Percentiles rank a stretch among this genome's conserved stretches.
These are phyloP conservation scores for Hypoxylon fuscum DNA, from an alignment of 495 filamentous ascomycete genomes.

Conservation along the genomic window DNA sequence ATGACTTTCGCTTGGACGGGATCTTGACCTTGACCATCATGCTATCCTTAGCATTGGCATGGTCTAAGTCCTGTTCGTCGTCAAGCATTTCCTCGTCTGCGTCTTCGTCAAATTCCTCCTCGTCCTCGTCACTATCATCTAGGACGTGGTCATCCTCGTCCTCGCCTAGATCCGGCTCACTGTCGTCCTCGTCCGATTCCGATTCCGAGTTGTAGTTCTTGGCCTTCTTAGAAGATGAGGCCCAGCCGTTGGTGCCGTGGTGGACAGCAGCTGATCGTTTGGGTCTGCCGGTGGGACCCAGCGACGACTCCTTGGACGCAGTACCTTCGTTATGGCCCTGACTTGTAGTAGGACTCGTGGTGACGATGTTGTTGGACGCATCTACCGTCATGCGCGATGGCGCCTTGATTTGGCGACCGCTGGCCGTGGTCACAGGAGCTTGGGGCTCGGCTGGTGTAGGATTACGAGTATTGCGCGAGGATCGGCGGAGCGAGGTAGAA, in stretches of 20 bases:
- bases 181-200: slow-evolving; percentile 69
- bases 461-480: slow-evolving; percentile 75
- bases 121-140: slow-evolving; percentile 62
- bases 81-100: slow-evolving; percentile 63
- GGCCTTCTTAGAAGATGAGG: slow-evolving; percentile 66
- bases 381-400: slow-evolving; percentile 83
- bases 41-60: slow-evolving; percentile 55
- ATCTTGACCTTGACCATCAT: slow-evolving; percentile 71
- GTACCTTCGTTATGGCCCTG: slow-evolving; percentile 45
- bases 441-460: slow-evolving; percentile 73
- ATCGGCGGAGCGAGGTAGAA: slow-evolving; percentile 70
- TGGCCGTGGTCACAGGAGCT: slow-evolving; percentile 87
- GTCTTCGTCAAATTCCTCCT: slow-evolving; percentile 63
- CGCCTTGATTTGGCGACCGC: slow-evolving; percentile 85
- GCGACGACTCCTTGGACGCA: slow-evolving; percentile 42
- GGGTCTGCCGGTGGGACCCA: slow-evolving; percentile 47
- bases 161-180: slow-evolving; percentile 67
- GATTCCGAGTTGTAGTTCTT: slow-evolving; percentile 73
- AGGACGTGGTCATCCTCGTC: slow-evolving; percentile 65
- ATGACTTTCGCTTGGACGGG: slow-evolving; percentile 29
- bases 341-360: slow-evolving; percentile 48
- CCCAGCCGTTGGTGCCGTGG: slow-evolving; percentile 57
- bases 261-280: slow-evolving; percentile 53
- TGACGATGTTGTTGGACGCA: slow-evolving; percentile 53
- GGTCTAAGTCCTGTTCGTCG: slow-evolving; percentile 57